Percentiles rank a stretch among this genome's conserved stretches.
Evolutionary conservation across 2,329 filamentous ascomycete species (phyloP).

Genomic region (Sphaerulina musiva): DNA sequence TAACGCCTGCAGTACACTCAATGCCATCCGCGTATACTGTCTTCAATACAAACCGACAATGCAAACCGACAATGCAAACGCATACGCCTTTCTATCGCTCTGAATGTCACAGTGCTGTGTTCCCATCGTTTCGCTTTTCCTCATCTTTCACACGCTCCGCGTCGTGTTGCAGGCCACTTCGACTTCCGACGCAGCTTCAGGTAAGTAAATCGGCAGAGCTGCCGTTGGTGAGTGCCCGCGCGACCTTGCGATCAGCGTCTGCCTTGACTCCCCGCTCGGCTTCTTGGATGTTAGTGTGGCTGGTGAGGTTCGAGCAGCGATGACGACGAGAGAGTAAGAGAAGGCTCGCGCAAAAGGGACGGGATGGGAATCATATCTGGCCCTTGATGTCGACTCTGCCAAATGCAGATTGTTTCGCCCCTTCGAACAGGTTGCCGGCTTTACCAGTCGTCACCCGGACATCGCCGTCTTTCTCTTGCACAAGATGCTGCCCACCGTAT

Average conservation of each 20-base stretch:
- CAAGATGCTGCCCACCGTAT: slow-evolving; percentile 64
- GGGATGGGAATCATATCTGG: slow-evolving; percentile 59
- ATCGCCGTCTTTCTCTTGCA: slow-evolving; percentile 69
- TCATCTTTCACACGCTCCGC: neutral
- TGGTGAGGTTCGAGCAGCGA: neutral
- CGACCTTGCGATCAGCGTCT: neutral
- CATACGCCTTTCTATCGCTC: neutral
- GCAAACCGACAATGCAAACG: neutral
- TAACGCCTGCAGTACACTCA: neutral
- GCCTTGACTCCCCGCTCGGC: neutral
- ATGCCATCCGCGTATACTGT: neutral
- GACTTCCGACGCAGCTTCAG: neutral
- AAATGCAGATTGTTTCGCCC: slow-evolving; percentile 66
- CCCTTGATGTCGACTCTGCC: slow-evolving; percentile 92
- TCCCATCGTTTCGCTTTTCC: neutral
- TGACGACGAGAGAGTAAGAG: neutral
- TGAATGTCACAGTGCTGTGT: neutral
- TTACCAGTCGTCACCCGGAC: slow-evolving; percentile 64
- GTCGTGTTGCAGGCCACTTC: neutral
- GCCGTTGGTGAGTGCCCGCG: neutral
- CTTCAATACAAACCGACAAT: neutral
- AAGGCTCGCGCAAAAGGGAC: neutral
- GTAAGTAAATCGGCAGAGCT: neutral
- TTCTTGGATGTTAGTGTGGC: slow-evolving; percentile 4
- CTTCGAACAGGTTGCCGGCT: slow-evolving; percentile 66